These are phyloP conservation scores for Sporothrix euskadiensis DNA, from an alignment of 2,329 filamentous ascomycete genomes.

Conservation along the genomic window DNA sequence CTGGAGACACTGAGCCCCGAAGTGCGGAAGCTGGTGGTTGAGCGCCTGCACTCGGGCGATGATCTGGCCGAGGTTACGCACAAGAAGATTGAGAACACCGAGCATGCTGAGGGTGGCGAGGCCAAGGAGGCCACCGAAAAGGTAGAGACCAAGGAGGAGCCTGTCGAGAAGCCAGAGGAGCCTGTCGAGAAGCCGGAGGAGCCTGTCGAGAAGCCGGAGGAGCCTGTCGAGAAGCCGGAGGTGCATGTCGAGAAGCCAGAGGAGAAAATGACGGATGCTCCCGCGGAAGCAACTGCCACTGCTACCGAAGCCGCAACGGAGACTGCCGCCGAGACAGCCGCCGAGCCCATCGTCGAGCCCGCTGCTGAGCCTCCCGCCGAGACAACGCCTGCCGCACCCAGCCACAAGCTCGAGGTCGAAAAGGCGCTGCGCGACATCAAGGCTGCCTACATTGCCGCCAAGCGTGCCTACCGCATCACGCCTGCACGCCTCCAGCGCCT, in stretches of 20 bases:
- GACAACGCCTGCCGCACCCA: constrained; percentile 36
- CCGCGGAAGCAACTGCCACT: not conserved
- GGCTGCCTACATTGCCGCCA: constrained; percentile 76
- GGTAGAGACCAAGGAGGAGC: constrained; percentile 17
- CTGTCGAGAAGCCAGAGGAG: constrained; percentile 21
- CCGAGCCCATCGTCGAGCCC: not conserved
- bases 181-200: constrained; percentile 29
- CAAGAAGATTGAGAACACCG: constrained; percentile 29
- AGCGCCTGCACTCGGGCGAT: constrained; percentile 55
- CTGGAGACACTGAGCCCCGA: constrained; percentile 63
- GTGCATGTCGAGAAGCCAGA: too few relatives aligned
- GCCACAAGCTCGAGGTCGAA: constrained; percentile 50
- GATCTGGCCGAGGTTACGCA: constrained; percentile 29
- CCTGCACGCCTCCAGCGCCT: constrained; percentile 70
- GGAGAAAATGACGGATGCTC: not conserved
- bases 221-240: constrained; percentile 31
- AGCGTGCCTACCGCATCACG: constrained; percentile 80
- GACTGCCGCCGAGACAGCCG: not conserved
- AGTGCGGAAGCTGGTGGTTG: constrained; percentile 62
- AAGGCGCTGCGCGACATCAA: constrained; percentile 73
- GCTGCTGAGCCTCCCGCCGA: constrained; percentile 27
- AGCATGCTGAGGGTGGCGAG: constrained; percentile 27
- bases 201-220: constrained; percentile 25
- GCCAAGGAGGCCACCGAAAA: not conserved
- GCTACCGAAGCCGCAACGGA: not conserved